Conservation (phyloP, 352 stramenopile species). For the Phytophthora nicotianae region DNA sequence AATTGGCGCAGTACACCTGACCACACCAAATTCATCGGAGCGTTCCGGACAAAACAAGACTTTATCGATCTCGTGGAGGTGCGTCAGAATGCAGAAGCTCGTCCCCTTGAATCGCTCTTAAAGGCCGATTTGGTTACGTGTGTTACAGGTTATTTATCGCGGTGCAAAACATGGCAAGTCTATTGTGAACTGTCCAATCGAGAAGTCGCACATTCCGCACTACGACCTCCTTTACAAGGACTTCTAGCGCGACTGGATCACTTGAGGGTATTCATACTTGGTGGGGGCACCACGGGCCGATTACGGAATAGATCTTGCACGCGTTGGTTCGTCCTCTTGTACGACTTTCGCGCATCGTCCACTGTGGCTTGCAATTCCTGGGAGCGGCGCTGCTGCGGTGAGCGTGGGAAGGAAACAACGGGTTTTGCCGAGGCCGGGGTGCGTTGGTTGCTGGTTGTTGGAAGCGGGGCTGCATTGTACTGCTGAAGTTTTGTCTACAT, state of each 20-base stretch:
- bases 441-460: slow-evolving; percentile 22
- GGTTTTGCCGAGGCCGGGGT: slow-evolving; percentile 4
- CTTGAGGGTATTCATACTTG: slow-evolving; percentile 36
- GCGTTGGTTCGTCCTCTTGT: slow-evolving; percentile 57
- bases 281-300: slow-evolving; percentile 44
- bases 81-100: slow-evolving; percentile 1
- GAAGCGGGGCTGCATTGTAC: slow-evolving; percentile 40
- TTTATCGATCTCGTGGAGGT: slow-evolving; percentile 90
- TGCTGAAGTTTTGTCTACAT: slow-evolving; percentile 64
- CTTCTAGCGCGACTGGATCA: slow-evolving; percentile 47
- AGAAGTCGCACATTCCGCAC: slow-evolving; percentile 75
- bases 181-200: slow-evolving; percentile 83
- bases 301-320: slow-evolving; percentile 67
- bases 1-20: slow-evolving; percentile 63
- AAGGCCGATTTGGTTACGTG: not conserved
- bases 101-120: not conserved
- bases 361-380: slow-evolving; percentile 33
- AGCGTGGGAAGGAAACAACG: slow-evolving; percentile 6
- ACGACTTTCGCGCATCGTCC: slow-evolving; percentile 41
- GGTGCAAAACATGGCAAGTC: slow-evolving; percentile 79
- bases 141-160: slow-evolving; percentile 76
- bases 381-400: slow-evolving; percentile 28
- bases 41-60: slow-evolving; percentile 79
- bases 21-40: slow-evolving; percentile 89
- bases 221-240: slow-evolving; percentile 88